Evolutionary conservation across 352 stramenopile species (phyloP).

Genomic region (Pythium apleroticum): DNA sequence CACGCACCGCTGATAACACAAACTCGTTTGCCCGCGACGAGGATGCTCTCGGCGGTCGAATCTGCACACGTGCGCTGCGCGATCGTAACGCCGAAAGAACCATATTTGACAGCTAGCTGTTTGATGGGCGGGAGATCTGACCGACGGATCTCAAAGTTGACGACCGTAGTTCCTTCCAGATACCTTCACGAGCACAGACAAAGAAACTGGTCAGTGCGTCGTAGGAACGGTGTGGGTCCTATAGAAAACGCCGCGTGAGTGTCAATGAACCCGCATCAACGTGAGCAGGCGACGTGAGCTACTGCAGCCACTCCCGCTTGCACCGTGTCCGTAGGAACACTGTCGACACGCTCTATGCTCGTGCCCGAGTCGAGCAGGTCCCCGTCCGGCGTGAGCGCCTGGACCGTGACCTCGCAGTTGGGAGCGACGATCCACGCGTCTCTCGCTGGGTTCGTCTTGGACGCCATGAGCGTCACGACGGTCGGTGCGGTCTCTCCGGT

Average conservation of each 20-base stretch:
- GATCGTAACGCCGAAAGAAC: not conserved
- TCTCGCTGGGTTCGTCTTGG: not conserved
- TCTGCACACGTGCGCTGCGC: not conserved
- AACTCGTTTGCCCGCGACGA: not conserved
- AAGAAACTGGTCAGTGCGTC: not conserved
- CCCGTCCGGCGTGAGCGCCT: not conserved
- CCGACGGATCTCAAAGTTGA: not conserved
- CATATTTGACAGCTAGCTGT: not conserved
- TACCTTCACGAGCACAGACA: too few species aligned
- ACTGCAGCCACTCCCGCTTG: too few species aligned
- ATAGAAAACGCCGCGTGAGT: too few species aligned
- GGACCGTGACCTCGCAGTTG: not conserved
- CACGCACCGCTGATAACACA: not conserved
- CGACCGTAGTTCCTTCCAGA: not conserved
- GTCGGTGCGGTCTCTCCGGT: too few species aligned
- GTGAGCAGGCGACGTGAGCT: too few species aligned
- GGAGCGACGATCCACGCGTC: not conserved
- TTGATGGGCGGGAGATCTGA: not conserved
- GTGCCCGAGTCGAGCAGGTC: not conserved
- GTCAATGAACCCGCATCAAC: too few species aligned
- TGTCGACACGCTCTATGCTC: not conserved
- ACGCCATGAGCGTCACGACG: not conserved
- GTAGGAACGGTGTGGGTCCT: too few species aligned
- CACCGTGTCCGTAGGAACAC: not conserved
- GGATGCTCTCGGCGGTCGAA: not conserved